Evolutionary conservation across 73 alveolate genomes (phyloP).

Genomic region (Paraurostyla sp.): DNA sequence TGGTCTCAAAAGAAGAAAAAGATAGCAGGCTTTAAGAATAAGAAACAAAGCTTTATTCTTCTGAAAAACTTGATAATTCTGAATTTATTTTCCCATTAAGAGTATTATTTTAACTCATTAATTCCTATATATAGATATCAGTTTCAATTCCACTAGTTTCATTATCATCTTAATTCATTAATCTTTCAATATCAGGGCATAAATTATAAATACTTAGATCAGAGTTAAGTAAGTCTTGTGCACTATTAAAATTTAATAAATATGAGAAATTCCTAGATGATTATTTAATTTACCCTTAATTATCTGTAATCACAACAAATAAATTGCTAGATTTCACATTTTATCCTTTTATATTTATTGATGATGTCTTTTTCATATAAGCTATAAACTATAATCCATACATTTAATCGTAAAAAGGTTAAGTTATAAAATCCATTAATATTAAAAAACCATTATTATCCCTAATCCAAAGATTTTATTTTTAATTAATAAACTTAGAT

Average conservation of each 20-base stretch:
- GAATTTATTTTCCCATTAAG: too few species aligned
- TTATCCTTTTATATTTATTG: neutral
- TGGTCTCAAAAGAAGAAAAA: too few species aligned
- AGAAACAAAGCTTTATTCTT: too few species aligned
- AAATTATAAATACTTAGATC: neutral
- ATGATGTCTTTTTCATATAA: neutral
- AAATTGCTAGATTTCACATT: neutral
- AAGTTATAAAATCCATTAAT: neutral
- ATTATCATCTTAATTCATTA: neutral
- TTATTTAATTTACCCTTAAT: neutral
- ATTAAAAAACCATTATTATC: slow-evolving; percentile 24
- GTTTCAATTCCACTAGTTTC: neutral
- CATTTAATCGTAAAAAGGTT: slow-evolving; percentile 12
- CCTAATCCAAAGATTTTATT: slow-evolving; percentile 11
- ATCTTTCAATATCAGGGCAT: neutral
- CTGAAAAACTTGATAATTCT: too few species aligned
- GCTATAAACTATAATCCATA: slow-evolving; percentile 6
- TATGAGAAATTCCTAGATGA: neutral
- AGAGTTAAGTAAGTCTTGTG: neutral
- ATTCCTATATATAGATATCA: neutral
- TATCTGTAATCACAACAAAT: neutral
- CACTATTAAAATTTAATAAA: neutral
- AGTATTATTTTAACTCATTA: too few species aligned
- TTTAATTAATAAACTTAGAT: neutral
- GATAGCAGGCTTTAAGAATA: too few species aligned